A percentile compares a stretch with the other conserved stretches of the same genome.
phyloP scores from a whole-genome alignment of 2,329 filamentous ascomycete genomes.

The Fulvia fulva region DNA sequence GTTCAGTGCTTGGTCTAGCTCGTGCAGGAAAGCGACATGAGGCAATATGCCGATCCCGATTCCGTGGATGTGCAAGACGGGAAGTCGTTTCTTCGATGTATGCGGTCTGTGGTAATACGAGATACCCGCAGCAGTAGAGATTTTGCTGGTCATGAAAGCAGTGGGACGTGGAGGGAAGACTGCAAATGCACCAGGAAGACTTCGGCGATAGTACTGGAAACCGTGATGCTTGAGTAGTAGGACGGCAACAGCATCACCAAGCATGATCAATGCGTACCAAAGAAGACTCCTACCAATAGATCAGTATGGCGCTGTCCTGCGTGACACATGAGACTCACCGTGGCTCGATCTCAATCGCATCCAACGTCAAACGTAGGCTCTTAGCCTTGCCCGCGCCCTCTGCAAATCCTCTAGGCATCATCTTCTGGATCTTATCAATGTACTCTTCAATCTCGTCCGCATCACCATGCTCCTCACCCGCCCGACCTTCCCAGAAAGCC shows the following conservation, averaged over 20 bases:
- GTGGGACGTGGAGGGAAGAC: conserved; percentile 59
- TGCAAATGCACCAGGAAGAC: conserved; percentile 36
- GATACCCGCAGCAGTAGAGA: conserved; percentile 49
- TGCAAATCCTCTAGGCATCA: conserved; percentile 49
- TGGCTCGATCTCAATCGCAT: conserved; percentile 53
- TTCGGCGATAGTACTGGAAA: conserved; percentile 24
- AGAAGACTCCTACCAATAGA: conserved; percentile 47
- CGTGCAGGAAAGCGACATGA: conserved; percentile 55
- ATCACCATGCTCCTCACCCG: conserved; percentile 49
- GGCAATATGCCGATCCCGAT: conserved; percentile 64
- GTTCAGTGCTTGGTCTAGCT: conserved; percentile 42
- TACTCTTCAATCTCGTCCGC: conserved; percentile 56
- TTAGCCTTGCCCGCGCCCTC: conserved; percentile 55
- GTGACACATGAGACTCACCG: background rate
- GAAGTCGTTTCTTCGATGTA: conserved; percentile 53
- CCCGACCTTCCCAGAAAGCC: conserved; percentile 62
- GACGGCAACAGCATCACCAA: conserved; percentile 47
- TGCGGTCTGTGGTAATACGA: conserved; percentile 67
- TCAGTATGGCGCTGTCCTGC: background rate
- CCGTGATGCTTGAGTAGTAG: conserved; percentile 22
- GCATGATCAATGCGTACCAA: conserved; percentile 56
- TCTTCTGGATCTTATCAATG: conserved; percentile 50
- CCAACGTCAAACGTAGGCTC: conserved; percentile 62
- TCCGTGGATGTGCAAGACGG: conserved; percentile 66
- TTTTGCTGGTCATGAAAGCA: conserved; percentile 43